phyloP scores from a whole-genome alignment of 2,329 filamentous ascomycete genomes.

The Penicillium sp. region DNA sequence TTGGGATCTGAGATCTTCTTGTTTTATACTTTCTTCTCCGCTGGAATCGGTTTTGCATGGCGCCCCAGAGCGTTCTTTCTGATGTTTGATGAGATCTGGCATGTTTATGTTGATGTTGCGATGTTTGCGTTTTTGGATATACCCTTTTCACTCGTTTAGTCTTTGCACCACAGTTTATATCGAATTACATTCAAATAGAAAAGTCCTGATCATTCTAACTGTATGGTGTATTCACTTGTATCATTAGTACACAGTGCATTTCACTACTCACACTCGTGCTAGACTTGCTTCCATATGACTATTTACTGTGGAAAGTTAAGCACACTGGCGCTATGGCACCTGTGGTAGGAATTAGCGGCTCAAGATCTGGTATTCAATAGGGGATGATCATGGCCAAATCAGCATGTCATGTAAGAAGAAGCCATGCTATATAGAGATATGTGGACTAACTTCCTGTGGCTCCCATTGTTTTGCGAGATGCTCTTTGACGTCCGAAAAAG shows the following conservation, averaged over 20 bases:
- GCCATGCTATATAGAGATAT: neutral
- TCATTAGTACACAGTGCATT: no score
- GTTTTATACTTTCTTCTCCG: neutral
- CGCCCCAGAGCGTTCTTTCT: neutral
- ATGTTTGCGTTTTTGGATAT: neutral
- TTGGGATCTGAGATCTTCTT: neutral
- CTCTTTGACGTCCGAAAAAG: conserved; percentile 14
- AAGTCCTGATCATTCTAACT: neutral
- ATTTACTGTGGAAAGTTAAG: no score
- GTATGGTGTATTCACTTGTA: no score
- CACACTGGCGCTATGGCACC: no score
- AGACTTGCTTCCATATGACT: no score
- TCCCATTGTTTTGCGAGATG: conserved; percentile 36
- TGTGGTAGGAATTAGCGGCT: neutral
- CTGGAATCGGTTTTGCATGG: conserved; percentile 2
- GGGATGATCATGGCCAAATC: neutral
- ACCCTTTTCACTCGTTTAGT: neutral
- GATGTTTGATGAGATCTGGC: neutral
- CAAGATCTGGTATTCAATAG: neutral
- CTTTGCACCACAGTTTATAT: neutral
- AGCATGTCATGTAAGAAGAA: neutral
- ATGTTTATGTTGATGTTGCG: neutral
- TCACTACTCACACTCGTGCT: no score
- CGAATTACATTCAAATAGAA: neutral
- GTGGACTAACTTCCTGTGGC: conserved; percentile 32